Evolutionary conservation across 164 flowering plant species (phyloP).

Genomic region (Protea cynaroides): DNA sequence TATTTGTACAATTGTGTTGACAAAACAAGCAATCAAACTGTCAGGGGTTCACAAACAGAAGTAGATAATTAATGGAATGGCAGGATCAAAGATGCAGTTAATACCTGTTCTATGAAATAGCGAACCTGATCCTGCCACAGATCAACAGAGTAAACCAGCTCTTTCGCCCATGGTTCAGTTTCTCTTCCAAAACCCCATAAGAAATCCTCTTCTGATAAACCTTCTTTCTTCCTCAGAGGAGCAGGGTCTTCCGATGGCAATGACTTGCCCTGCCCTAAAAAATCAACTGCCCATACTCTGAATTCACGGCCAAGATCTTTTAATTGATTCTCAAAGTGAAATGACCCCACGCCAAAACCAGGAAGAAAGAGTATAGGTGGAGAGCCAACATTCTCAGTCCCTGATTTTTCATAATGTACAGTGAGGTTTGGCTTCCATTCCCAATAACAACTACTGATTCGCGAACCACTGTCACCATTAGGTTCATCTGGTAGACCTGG

Average conservation of each 20-base stretch:
- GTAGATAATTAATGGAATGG: too few relatives aligned
- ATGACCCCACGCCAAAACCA: conserved; percentile 95
- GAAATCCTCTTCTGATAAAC: conserved; percentile 26
- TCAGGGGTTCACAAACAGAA: too few relatives aligned
- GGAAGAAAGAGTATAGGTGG: conserved; percentile 85
- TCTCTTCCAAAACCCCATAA: conserved; percentile 92
- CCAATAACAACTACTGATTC: conserved; percentile 65
- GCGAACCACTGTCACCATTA: conserved; percentile 49
- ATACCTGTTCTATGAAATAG: conserved; percentile 74
- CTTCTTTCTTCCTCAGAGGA: conserved; percentile 27
- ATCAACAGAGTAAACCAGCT: conserved; percentile 81
- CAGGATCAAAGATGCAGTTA: too few relatives aligned
- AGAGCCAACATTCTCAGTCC: conserved; percentile 57
- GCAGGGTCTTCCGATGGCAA: conserved; percentile 84
- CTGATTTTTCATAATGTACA: conserved; percentile 80
- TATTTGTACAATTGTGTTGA: too few relatives aligned
- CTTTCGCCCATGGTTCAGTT: conserved; percentile 80
- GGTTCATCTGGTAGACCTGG: conserved; percentile 76
- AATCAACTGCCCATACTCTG: conserved; percentile 92
- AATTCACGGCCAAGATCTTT: conserved; percentile 86
- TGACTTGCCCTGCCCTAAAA: conserved; percentile 92
- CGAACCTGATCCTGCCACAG: conserved; percentile 88
- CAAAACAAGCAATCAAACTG: too few relatives aligned
- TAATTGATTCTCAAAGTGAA: conserved; percentile 91
- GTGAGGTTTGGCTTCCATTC: conserved; percentile 83